These are phyloP conservation scores for Aspergillaceae sp. DNA, from an alignment of 2,329 filamentous ascomycete genomes.

Conservation along the genomic window DNA sequence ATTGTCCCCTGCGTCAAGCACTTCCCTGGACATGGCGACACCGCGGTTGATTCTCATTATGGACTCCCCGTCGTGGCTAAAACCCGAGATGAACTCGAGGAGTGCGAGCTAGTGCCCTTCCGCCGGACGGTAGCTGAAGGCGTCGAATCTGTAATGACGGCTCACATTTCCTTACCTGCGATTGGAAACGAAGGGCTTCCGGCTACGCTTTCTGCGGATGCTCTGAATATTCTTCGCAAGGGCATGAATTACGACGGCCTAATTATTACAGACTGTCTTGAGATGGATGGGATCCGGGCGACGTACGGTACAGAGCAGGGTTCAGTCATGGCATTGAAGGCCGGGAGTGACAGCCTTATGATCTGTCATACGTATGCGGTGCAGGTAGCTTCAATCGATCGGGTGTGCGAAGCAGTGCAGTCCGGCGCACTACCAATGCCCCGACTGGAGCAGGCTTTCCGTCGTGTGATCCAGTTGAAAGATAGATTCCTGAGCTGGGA, in stretches of 20 bases:
- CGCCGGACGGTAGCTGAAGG: conserved; percentile 34
- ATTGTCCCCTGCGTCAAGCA: conserved; percentile 39
- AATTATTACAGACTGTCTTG: conserved; percentile 39
- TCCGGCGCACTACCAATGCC: conserved; percentile 24
- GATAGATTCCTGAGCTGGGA: conserved; percentile 28
- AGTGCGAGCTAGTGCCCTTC: conserved; percentile 38
- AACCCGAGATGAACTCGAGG: conserved; percentile 28
- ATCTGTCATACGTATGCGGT: conserved; percentile 38
- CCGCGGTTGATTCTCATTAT: conserved; percentile 38
- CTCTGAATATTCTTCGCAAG: conserved; percentile 31
- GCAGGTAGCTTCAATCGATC: conserved; percentile 34
- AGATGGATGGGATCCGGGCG: conserved; percentile 37
- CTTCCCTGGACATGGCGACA: conserved; percentile 40
- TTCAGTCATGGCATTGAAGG: conserved; percentile 34
- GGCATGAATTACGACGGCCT: conserved; percentile 39
- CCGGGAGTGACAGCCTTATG: conserved; percentile 39
- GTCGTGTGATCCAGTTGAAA: conserved; percentile 31
- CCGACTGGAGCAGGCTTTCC: conserved; percentile 27
- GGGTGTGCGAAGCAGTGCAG: conserved; percentile 29
- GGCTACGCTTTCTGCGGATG: conserved; percentile 31
- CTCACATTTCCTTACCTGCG: conserved; percentile 35
- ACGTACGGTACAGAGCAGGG: conserved; percentile 35
- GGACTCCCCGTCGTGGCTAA: conserved; percentile 35
- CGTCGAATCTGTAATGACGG: conserved; percentile 39
- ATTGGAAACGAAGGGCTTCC: conserved; percentile 29